Evolutionary conservation across 169 alveolate genomes (phyloP), one percentile per base, ranked within the genome.

Genomic region (Plasmodium yoelii): DNA sequence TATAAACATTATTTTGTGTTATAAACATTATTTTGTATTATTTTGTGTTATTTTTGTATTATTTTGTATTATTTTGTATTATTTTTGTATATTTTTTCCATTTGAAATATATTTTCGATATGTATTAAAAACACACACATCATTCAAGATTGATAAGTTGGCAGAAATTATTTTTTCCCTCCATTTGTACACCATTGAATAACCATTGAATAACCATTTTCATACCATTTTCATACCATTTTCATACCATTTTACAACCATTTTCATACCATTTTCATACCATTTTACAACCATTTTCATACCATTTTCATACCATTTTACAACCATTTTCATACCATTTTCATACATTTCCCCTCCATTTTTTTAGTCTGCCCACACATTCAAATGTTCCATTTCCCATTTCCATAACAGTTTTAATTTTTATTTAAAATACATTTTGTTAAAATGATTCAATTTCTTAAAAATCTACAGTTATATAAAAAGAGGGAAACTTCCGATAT

Each of bases 381-480:
- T 51, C 8, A 15, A 8, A 51, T 51, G 59, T 2, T 51, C 1
- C 7, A 15, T 15, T 19, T 1, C 6, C 2, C 5, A 9, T 1
- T 15, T 57, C 3, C 28, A 15, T 19, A 9, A 0, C 18, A 9
- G 9, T 39, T 9, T 1, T 22, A 12, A 13, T 26, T 67, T 39
- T 10, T n/a, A 6, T 28, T 55, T 13, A 13, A 1, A 5, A 57
- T 57, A 22, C 13, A 49, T 70, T 7, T 13, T 64, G 34, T 6
- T 26, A 80, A 18, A 19, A 80, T 80, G 75, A 80, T 80, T 2
- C 67, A 64, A 46, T 80, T 80, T 24, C n/a, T 80, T 56, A 80
- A 80, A 65, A 80, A 64, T 69, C 47, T 80, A 15, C 82, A 80
- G 28, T 57, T 80, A 24, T 56, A 64, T 44, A 80, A 80, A 70